Conservation (phyloP, 768 basidiomycete species). For the Trichaptum fuscoviolaceum region DNA sequence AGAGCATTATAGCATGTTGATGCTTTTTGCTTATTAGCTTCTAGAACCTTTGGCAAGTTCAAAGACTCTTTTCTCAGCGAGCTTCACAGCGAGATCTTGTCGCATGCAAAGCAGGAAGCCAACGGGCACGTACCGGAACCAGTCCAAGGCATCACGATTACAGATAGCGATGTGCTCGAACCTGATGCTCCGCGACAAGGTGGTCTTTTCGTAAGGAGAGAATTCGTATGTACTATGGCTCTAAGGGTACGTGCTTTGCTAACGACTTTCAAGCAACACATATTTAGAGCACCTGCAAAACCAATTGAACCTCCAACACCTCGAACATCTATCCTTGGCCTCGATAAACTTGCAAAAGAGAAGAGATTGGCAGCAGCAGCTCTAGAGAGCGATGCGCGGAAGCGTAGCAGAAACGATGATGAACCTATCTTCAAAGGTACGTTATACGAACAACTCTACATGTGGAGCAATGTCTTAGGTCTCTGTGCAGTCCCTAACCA, state of each 20-base stretch:
- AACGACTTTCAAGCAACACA: constrained; percentile 39
- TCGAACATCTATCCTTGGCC: constrained; percentile 73
- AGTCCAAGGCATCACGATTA: constrained; percentile 70
- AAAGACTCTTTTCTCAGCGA: constrained; percentile 71
- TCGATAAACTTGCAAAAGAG: constrained; percentile 85
- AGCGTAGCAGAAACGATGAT: constrained; percentile 56
- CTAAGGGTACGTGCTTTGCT: constrained; percentile 1
- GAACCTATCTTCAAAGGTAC: constrained; percentile 86
- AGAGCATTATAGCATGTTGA: constrained; percentile 8
- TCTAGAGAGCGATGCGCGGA: constrained; percentile 48
- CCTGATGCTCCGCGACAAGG: constrained; percentile 75
- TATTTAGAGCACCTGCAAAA: constrained; percentile 71
- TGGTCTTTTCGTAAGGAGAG: constrained; percentile 63
- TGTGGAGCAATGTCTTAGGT: background rate
- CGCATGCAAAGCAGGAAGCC: constrained; percentile 62
- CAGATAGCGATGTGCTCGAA: constrained; percentile 78
- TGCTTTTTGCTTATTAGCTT: constrained; percentile 45
- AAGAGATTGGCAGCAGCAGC: constrained; percentile 61
- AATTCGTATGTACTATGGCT: constrained; percentile 40
- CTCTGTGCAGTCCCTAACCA: constrained; percentile 67
- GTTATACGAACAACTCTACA: constrained; percentile 13
- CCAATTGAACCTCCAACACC: constrained; percentile 75
- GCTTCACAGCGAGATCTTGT: constrained; percentile 72
- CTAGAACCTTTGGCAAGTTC: constrained; percentile 82
- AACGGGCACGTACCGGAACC: constrained; percentile 44